Evolutionary conservation across 2,329 filamentous ascomycete genomes (phyloP), one percentile per base, ranked within the genome.

Genomic region (Cryphonectria carpinicola): DNA sequence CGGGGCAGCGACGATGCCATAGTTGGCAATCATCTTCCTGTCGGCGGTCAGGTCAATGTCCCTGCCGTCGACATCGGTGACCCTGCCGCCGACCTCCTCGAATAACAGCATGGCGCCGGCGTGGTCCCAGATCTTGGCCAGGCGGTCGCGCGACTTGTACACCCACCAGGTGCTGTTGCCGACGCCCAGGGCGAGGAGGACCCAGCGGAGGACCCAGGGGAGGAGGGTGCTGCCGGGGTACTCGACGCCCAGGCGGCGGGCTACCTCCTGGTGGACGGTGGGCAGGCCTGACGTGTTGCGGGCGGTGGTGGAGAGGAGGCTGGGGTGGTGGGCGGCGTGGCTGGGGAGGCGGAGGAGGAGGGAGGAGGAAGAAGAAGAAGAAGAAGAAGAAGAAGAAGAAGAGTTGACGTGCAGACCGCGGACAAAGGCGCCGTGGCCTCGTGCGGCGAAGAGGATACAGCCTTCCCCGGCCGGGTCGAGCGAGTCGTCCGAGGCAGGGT

Each of bases 111-210:
- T 88, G 0, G 87, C 87, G 2, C 87, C 87, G 0, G 87, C 87
- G 69, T 89, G 87, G 72, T 89, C 87, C 87, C 87, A 89, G 1
- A 86, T 80, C 78, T 89, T 89, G 13, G 83, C 87, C 14, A 80
- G 80, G 0, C 86, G 80, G 35, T 82, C 81, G 28, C 81, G 79
- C 32, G 79, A 77, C 72, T 83, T 84, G 79, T 89, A 89, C 13
- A 88, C 83, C 86, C 87, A 89, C 13, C 88, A 82, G 0, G 85
- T 88, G 56, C 83, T 81, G 77, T 88, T 86, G 13, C 83, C 86
- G 5, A 85, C 77, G 0, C 87, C 86, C 67, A 88, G 78, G 0
- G 86, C 87, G 32, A 89, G 80, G 2, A 79, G 79, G 0, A 83
- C 83, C 86, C 87, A 89, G 17, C 87, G 83, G 11, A 87, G 80